These are phyloP conservation scores for Fusarium sp. DNA, from an alignment of 2,329 filamentous ascomycete species.

Conservation along the genomic window DNA sequence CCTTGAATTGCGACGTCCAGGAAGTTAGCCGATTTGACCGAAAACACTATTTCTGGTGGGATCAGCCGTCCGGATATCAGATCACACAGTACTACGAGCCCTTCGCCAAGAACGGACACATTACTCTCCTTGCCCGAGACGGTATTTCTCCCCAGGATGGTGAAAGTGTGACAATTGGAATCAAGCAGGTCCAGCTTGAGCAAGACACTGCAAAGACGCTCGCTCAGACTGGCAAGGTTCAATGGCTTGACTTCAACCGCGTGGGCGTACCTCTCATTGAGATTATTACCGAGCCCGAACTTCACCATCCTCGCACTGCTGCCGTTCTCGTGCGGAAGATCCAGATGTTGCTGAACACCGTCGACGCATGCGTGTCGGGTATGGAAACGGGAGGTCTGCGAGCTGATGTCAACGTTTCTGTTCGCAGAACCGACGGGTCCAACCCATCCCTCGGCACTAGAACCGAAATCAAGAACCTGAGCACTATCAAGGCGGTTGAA, in stretches of 20 bases:
- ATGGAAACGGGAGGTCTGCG: slow-evolving; percentile 94
- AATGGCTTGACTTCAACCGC: slow-evolving; percentile 93
- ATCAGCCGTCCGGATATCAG: slow-evolving; percentile 96
- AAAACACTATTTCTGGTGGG: slow-evolving; percentile 99
- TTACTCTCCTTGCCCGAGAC: slow-evolving; percentile 80
- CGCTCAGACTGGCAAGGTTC: slow-evolving; percentile 77
- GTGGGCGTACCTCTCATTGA: slow-evolving; percentile 93
- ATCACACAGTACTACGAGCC: slow-evolving; percentile 95
- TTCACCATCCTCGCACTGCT: slow-evolving; percentile 88
- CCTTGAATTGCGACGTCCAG: slow-evolving; percentile 84
- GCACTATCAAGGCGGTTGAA: slow-evolving; percentile 94
- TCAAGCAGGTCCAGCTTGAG: slow-evolving; percentile 96
- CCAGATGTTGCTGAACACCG: slow-evolving; percentile 81
- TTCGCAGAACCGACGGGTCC: slow-evolving; percentile 69
- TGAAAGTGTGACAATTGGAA: slow-evolving; percentile 78
- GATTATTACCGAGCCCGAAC: slow-evolving; percentile 91
- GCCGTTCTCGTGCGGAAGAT: slow-evolving; percentile 91
- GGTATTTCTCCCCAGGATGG: slow-evolving; percentile 83
- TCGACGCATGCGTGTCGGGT: slow-evolving; percentile 87
- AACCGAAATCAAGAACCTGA: slow-evolving; percentile 97
- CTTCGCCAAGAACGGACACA: slow-evolving; percentile 75
- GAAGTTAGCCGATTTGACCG: slow-evolving; percentile 86
- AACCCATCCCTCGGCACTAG: slow-evolving; percentile 76
- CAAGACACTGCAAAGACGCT: slow-evolving; percentile 97
- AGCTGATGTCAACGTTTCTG: slow-evolving; percentile 95